A percentile compares a stretch with the other conserved stretches of the same genome.
Conservation (phyloP, 2,329 filamentous ascomycete genomes). For the Neospermospora avenae region DNA sequence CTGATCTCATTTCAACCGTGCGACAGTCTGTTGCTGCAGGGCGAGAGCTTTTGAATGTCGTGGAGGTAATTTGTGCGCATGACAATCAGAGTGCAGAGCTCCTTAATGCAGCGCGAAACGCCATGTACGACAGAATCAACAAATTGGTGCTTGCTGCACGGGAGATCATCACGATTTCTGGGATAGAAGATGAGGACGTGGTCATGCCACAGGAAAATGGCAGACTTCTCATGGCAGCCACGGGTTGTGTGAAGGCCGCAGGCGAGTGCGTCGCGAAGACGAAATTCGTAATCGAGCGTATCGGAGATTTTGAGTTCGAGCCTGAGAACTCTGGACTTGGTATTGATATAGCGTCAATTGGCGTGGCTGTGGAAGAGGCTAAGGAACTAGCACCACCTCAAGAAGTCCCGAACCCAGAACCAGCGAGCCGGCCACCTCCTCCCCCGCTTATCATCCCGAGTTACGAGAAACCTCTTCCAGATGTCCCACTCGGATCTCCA, state of each 20-base stretch:
- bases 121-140: constrained; percentile 76
- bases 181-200: constrained; percentile 68
- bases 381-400: background rate
- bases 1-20: constrained; percentile 77
- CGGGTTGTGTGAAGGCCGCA: constrained; percentile 82
- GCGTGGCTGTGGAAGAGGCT: constrained; percentile 27
- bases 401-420: constrained; percentile 28
- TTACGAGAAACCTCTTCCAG: constrained; percentile 66
- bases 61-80: constrained; percentile 79
- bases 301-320: constrained; percentile 86
- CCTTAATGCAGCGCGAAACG: constrained; percentile 65
- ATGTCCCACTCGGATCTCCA: constrained; percentile 51
- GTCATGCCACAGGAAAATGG: constrained; percentile 78
- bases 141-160: constrained; percentile 78
- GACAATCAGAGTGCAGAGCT: constrained; percentile 65
- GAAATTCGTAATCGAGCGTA: constrained; percentile 78
- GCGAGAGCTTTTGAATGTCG: constrained; percentile 71
- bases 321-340: constrained; percentile 47
- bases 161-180: constrained; percentile 69
- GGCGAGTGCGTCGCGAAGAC: constrained; percentile 90
- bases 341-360: constrained; percentile 46
- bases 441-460: constrained; percentile 44
- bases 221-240: constrained; percentile 73
- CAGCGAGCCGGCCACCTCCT: constrained; percentile 41
- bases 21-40: constrained; percentile 81